Evolutionary conservation across 371 early-diverging fungal genomes (phyloP), one percentile per base, ranked within the genome.

Genomic region (Amoeboradix gromovi): DNA sequence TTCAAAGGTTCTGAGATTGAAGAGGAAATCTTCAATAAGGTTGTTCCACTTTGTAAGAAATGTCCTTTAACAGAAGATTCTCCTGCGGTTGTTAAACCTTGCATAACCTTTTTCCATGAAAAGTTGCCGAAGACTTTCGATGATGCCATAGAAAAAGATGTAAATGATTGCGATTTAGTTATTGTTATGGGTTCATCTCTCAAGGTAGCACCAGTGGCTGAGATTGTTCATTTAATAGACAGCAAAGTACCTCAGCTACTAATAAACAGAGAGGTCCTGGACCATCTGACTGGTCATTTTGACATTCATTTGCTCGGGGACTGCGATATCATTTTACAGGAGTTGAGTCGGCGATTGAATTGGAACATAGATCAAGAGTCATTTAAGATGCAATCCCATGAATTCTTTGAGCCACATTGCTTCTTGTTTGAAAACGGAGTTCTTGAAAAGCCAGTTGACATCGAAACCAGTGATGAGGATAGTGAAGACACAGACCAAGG

Each of bases 91-190:
- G 78, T 85, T 75, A 85, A 85, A 72, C 85, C 85, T 0, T 91
- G 90, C 70, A 94, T 94, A 68, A 85, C 88, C 2, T 94, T 94
- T 73, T 94, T 94, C 77, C 92, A 91, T 30, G 95, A 94, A 72
- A 83, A 85, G 73, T 78, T 92, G 27, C 87, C 91, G 0, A 78
- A 80, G 16, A 82, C 79, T 68, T 92, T 92, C 71, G 86, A 92
- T 71, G 77, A 81, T 28, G 71, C 74, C 5, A 80, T 92, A 29
- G 79, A 80, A 0, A 72, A 74, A 5, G 95, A 94, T 75, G 78
- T 81, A 5, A 80, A 81, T 28, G 72, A 84, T 29, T 86, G 85
- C 22, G 94, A 94, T 75, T 73, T 94, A 30, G 74, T 94, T 28
- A 82, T 94, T 32, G 95, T 92, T 2, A 93, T 94, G 80, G 95